A percentile compares a stretch with the other conserved stretches of the same genome.
These are phyloP conservation scores for Thermoascus crustaceus DNA, from an alignment of 2,329 filamentous ascomycete genomes.

Conservation along the genomic window DNA sequence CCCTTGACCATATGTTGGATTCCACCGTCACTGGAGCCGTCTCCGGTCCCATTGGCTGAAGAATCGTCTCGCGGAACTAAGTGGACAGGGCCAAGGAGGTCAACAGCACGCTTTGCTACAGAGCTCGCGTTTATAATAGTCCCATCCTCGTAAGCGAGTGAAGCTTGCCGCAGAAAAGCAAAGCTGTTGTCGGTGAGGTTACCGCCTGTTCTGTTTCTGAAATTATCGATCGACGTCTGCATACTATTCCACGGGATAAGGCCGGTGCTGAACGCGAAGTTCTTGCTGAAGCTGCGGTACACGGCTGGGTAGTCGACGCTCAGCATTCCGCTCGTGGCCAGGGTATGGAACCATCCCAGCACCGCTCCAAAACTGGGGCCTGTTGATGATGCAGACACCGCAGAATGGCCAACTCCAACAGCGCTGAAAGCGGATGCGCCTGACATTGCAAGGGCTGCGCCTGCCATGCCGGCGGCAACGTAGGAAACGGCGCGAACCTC, in stretches of 20 bases:
- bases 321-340: constrained; percentile 95
- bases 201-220: constrained; percentile 72
- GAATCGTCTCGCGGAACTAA: constrained; percentile 47
- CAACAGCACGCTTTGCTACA: constrained; percentile 49
- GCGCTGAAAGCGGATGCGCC: constrained; percentile 62
- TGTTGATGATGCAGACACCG: constrained; percentile 47
- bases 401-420: constrained; percentile 51
- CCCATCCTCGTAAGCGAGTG: constrained; percentile 60
- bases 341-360: constrained; percentile 82
- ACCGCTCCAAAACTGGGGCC: constrained; percentile 83
- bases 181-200: constrained; percentile 78
- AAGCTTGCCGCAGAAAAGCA: constrained; percentile 63
- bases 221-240: constrained; percentile 74
- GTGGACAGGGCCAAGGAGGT: constrained; percentile 34
- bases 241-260: constrained; percentile 74
- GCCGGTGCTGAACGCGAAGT: constrained; percentile 87
- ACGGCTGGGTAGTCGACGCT: constrained; percentile 80
- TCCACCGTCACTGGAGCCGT: constrained; percentile 31
- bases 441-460: constrained; percentile 67
- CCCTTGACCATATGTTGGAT: constrained; percentile 56
- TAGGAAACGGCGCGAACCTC: constrained; percentile 70
- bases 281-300: constrained; percentile 82
- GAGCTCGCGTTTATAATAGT: constrained; percentile 41
- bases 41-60: constrained; percentile 35
- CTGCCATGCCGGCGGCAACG: constrained; percentile 73